These are phyloP conservation scores for Candida silvicultrix DNA, from an alignment of 805 yeast species.

Conservation along the genomic window DNA sequence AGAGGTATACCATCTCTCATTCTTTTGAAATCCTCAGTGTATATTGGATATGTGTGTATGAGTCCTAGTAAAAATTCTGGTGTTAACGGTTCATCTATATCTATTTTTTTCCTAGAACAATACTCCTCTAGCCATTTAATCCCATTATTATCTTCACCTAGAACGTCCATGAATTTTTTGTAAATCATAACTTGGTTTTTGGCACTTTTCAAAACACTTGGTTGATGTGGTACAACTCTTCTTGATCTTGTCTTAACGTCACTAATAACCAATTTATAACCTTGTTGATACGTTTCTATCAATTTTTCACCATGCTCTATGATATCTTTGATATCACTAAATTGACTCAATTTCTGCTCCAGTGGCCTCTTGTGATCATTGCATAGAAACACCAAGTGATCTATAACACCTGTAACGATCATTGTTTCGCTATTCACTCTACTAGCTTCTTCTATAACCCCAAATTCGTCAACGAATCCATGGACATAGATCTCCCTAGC, in stretches of 20 bases:
- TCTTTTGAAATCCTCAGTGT: constrained; percentile 36
- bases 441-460: constrained; percentile 1
- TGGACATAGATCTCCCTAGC: constrained; percentile 57
- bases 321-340: constrained; percentile 9
- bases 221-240: constrained; percentile 40
- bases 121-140: constrained; percentile 40
- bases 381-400: constrained; percentile 31
- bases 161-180: constrained; percentile 36
- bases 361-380: constrained; percentile 6
- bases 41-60: constrained; percentile 29
- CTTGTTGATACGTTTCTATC: constrained; percentile 6
- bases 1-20: constrained; percentile 40
- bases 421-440: constrained; percentile 24
- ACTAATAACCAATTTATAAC: constrained; percentile 28
- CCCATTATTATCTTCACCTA: constrained; percentile 23
- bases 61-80: constrained; percentile 33
- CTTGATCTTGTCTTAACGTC: constrained; percentile 60
- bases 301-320: constrained; percentile 5
- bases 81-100: constrained; percentile 42
- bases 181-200: constrained; percentile 60
- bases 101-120: constrained; percentile 38
- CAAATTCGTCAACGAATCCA: constrained; percentile 17
- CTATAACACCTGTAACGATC: constrained; percentile 61
- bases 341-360: neutral
- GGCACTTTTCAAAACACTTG: constrained; percentile 41